Conservation (phyloP, 371 early-diverging fungal genomes). For the Lichtheimia ornata region DNA sequence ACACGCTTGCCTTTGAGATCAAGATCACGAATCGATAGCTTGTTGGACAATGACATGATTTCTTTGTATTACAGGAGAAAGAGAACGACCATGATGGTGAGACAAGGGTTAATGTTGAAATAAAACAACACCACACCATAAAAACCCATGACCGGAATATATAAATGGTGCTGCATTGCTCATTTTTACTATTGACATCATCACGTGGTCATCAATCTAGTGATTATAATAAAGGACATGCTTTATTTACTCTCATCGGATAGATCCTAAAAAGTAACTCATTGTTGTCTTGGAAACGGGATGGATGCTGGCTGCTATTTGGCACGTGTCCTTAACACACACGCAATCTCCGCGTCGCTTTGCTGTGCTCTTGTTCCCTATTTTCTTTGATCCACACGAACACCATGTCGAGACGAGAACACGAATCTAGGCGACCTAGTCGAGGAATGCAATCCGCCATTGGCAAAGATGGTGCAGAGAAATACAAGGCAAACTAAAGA, state of each 20-base stretch:
- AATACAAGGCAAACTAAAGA: conserved; percentile 20
- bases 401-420: conserved; percentile 18
- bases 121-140: neutral
- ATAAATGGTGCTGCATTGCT: neutral
- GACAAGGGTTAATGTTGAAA: neutral
- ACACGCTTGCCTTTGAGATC: conserved; percentile 87
- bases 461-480: conserved; percentile 21
- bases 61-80: neutral
- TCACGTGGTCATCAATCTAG: neutral
- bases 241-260: neutral
- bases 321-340: no score
- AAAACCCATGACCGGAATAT: conserved; percentile 2
- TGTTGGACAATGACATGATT: conserved; percentile 64
- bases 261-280: no score
- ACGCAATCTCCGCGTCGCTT: no score
- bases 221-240: neutral
- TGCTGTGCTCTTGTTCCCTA: neutral
- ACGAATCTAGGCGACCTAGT: conserved; percentile 6
- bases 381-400: neutral
- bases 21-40: conserved; percentile 83
- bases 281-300: no score
- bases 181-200: neutral
- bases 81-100: neutral
- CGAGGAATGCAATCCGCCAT: conserved; percentile 11
- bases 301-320: no score